Evolutionary conservation across 441 rosid species (phyloP).

Genomic region (Syzygium syzygioides): DNA sequence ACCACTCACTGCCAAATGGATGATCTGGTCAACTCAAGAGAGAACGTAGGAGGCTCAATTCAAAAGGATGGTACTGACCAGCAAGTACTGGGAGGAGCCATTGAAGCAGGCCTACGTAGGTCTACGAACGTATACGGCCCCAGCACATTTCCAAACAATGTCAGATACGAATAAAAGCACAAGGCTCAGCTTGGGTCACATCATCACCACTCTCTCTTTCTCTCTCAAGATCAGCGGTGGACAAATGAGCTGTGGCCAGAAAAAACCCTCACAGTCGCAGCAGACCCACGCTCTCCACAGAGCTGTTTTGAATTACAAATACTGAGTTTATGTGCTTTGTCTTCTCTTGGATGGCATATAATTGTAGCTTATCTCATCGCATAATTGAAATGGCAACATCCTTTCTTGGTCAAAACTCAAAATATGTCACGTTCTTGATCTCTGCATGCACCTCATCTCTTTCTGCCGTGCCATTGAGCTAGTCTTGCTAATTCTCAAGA

Average conservation of each 20-base stretch:
- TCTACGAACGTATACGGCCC: background rate
- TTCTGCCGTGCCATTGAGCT: background rate
- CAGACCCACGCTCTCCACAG: constrained; percentile 1
- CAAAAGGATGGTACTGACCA: background rate
- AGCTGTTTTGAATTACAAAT: background rate
- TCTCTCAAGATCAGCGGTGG: constrained; percentile 22
- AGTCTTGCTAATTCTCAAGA: background rate
- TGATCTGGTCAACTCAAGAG: background rate
- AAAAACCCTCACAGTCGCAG: constrained; percentile 16
- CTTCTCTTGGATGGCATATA: background rate
- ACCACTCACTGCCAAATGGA: background rate
- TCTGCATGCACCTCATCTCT: background rate
- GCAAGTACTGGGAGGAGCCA: background rate
- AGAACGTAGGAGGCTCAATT: background rate
- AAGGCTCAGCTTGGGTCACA: constrained; percentile 26
- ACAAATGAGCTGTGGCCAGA: constrained; percentile 26
- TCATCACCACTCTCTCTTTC: constrained; percentile 19
- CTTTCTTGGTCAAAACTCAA: background rate
- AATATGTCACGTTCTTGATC: background rate
- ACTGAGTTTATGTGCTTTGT: background rate
- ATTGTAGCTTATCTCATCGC: background rate
- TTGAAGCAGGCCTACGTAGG: background rate
- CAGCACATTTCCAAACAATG: background rate
- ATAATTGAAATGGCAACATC: background rate
- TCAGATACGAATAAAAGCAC: constrained; percentile 23